Evolutionary conservation across 1,284 basidiomycete species (phyloP).

Genomic region (Trametes sp.): DNA sequence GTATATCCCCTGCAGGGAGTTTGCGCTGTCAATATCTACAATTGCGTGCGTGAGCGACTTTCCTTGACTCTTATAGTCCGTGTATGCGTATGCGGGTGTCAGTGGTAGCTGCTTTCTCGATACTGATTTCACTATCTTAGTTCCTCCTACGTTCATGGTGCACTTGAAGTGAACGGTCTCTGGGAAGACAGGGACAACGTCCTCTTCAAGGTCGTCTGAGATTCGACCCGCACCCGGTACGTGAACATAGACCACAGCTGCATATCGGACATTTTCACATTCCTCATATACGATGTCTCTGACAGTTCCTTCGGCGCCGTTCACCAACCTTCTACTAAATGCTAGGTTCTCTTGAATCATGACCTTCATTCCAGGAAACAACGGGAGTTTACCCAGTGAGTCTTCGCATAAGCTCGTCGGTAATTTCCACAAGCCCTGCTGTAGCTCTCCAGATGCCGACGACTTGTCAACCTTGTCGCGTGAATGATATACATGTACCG

Average conservation of each 20-base stretch:
- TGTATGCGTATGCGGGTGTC: constrained; percentile 37
- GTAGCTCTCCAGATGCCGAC: not conserved
- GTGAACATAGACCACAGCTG: not conserved
- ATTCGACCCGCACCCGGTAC: not conserved
- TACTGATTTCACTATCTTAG: constrained; percentile 2
- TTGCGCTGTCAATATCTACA: constrained; percentile 32
- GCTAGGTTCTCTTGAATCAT: constrained; percentile 40
- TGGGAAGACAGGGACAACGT: not conserved
- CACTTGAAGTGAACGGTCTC: not conserved
- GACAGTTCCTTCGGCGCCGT: constrained; percentile 38
- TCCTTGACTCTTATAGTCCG: constrained; percentile 41
- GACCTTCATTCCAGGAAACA: constrained; percentile 39
- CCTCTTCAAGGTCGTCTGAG: not conserved
- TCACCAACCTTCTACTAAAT: constrained; percentile 34
- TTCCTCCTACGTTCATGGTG: not conserved
- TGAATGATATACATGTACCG: not conserved
- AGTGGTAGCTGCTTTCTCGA: constrained; percentile 35
- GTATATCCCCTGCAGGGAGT: constrained; percentile 3
- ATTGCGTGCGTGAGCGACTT: constrained; percentile 33
- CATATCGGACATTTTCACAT: not conserved
- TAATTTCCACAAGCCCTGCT: not conserved
- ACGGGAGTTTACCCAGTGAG: constrained; percentile 21
- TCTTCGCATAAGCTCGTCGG: not conserved
- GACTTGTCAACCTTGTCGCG: not conserved
- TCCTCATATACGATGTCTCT: constrained; percentile 24